Conservation (phyloP, 768 basidiomycete species). For the Boletellus emodensis region DNA sequence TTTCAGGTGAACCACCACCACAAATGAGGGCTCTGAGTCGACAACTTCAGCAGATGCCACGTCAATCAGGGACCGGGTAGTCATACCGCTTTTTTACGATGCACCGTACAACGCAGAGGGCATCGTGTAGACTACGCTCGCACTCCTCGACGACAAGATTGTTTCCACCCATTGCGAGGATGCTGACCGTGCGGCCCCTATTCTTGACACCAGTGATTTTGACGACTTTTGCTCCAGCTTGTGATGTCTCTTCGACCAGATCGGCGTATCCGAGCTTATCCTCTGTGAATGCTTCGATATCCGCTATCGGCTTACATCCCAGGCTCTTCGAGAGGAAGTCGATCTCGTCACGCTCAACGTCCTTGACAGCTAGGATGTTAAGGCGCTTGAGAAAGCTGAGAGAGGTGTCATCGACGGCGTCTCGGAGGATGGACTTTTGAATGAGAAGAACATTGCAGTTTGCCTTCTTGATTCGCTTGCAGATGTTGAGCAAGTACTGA, state of each 20-base stretch:
- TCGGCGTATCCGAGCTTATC: conserved; percentile 98
- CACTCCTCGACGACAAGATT: conserved; percentile 92
- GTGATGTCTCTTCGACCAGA: conserved; percentile 83
- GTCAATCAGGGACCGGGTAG: background rate
- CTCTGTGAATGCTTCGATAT: conserved; percentile 96
- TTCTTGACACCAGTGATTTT: conserved; percentile 94
- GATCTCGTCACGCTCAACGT: conserved; percentile 98
- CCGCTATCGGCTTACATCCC: conserved; percentile 93
- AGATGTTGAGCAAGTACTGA: conserved; percentile 94
- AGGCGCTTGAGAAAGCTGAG: conserved; percentile 96
- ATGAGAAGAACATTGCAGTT: conserved; percentile 98
- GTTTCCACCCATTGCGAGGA: conserved; percentile 93
- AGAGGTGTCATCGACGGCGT: conserved; percentile 97
- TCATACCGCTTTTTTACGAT: conserved; percentile 94
- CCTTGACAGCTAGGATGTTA: conserved; percentile 94
- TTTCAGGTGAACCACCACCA: conserved; percentile 97
- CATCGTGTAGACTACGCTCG: conserved; percentile 96
- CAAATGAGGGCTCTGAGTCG: conserved; percentile 77
- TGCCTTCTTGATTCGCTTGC: conserved; percentile 99
- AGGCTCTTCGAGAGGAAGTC: conserved; percentile 94
- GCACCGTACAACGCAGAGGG: conserved; percentile 97
- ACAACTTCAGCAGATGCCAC: background rate
- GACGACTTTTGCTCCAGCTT: conserved; percentile 85
- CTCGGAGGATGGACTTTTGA: conserved; percentile 98
- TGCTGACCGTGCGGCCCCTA: conserved; percentile 89